phyloP scores from a whole-genome alignment of 768 basidiomycete species.

The Phylloporus sp. region DNA sequence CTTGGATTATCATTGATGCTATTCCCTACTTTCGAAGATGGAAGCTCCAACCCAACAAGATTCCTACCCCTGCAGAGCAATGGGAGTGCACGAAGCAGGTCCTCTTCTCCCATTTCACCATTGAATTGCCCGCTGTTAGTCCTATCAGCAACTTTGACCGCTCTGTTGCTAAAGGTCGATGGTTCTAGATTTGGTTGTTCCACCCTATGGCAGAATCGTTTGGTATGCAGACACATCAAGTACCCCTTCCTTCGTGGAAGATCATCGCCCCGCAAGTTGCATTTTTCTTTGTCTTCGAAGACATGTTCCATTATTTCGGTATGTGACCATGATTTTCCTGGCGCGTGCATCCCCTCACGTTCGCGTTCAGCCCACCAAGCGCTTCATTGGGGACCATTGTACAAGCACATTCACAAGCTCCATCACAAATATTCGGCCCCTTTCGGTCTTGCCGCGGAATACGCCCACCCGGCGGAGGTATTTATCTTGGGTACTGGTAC shows the following conservation, averaged over 20 bases:
- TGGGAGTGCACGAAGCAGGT: constrained; percentile 97
- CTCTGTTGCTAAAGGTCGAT: neutral
- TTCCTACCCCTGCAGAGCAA: constrained; percentile 78
- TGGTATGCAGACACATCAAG: constrained; percentile 90
- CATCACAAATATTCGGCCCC: constrained; percentile 98
- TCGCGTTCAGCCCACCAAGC: constrained; percentile 70
- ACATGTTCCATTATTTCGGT: constrained; percentile 91
- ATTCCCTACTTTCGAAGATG: constrained; percentile 92
- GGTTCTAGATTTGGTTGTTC: constrained; percentile 77
- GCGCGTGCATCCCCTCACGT: neutral
- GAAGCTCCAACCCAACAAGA: constrained; percentile 88
- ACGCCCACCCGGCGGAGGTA: constrained; percentile 95
- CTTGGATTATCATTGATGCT: constrained; percentile 93
- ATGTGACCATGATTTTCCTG: constrained; percentile 16
- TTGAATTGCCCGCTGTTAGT: constrained; percentile 85
- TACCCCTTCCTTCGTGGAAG: constrained; percentile 78
- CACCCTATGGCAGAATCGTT: constrained; percentile 84
- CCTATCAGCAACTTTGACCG: no score
- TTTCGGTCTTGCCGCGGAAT: constrained; percentile 96
- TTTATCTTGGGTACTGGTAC: constrained; percentile 93
- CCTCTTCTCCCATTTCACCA: constrained; percentile 90
- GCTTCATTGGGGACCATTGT: constrained; percentile 78
- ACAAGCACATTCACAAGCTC: constrained; percentile 93
- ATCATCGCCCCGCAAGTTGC: constrained; percentile 73
- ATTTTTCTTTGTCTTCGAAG: constrained; percentile 94